These are phyloP conservation scores for Rhodotorula mucilaginosa DNA, from an alignment of 1,284 basidiomycete genomes.

Conservation along the genomic window DNA sequence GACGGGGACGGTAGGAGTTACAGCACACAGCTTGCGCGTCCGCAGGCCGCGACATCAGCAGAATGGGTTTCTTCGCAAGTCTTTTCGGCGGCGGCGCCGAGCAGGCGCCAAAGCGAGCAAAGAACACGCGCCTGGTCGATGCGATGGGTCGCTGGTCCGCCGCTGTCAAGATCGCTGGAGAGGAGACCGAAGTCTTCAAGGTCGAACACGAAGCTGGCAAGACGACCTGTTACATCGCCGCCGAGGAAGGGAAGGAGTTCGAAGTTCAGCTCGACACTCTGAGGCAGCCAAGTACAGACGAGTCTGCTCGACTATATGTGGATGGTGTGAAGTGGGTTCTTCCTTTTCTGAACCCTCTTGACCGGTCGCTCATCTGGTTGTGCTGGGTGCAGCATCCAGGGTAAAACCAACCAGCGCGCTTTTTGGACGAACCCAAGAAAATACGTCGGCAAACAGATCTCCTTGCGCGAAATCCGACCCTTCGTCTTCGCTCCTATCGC, in stretches of 20 bases:
- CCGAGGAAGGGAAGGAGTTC: constrained; percentile 16
- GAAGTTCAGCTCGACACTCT: not conserved
- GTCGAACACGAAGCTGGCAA: constrained; percentile 3
- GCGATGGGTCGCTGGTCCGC: not conserved
- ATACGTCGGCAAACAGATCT: constrained; percentile 3
- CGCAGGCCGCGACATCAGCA: too few relatives aligned
- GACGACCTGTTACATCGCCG: constrained; percentile 16
- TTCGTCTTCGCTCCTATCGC: constrained; percentile 23
- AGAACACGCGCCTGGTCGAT: not conserved
- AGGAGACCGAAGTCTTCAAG: constrained; percentile 4
- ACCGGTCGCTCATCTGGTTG: too few relatives aligned
- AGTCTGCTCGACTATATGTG: not conserved
- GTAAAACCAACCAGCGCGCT: too few relatives aligned
- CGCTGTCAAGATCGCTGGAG: not conserved
- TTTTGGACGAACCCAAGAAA: not conserved
- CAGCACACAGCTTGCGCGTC: too few relatives aligned
- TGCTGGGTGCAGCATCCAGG: too few relatives aligned
- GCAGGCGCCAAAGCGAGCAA: not conserved
- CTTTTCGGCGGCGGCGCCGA: not conserved
- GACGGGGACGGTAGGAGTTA: too few relatives aligned
- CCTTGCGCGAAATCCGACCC: not conserved
- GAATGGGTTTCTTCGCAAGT: not conserved
- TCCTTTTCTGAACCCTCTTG: not conserved
- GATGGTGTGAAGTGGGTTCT: not conserved
- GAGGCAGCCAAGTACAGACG: rapidly evolving